Base-by-base conservation (phyloP, 495 filamentous ascomycete genomes). In the Trichoderma erinaceum region DNA sequence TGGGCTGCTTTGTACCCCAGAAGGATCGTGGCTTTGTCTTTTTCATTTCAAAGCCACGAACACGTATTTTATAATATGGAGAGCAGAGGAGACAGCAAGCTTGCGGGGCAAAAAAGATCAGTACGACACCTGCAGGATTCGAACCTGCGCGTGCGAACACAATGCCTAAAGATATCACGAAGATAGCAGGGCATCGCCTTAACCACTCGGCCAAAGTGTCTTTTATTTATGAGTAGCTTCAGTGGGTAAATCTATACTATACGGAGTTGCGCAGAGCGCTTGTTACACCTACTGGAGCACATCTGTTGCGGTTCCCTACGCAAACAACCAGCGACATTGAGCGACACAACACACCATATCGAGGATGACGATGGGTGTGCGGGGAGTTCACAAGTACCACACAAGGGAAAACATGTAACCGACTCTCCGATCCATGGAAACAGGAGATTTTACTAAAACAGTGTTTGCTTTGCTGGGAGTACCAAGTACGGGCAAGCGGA, bases 201-300 rank as follows among this genome's bases (percentile, higher is more conserved):
- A 61, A 61, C 56, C 56, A 61, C 56, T 61, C 56, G 56, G 56
- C 56, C 56, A 61, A 61, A 61, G 56, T 61, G 56, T 61, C 56
- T 61, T 27, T n/a, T 13, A 6, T 61, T 61, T 15, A 23, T 32
- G 23, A 10, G 32, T 18, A 25, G 27, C 1, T n/a, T n/a, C 1
- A 2, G 1, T n/a, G 18, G 48, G 48, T 52, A 18, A 52, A 52
- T n/a, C 21, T 18, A n/a, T 4, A 21, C 0, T 23, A 52, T 52
- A 52, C 48, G 12, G 7, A 0, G 0, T 46, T 46, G 3, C 12
- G 35, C 35, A 38, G 12, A 12, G 43, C 43, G 6, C 18, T 18
- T 46, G 43, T 18, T 12, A 46, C 7, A 12, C 4, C 7, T 1
- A 10, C 8, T 38, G 35, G 35, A 38, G 5, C 35, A 38, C 35